These are phyloP conservation scores for Mytilinidion resinicola DNA, from an alignment of 495 filamentous ascomycete species.

Conservation along the genomic window DNA sequence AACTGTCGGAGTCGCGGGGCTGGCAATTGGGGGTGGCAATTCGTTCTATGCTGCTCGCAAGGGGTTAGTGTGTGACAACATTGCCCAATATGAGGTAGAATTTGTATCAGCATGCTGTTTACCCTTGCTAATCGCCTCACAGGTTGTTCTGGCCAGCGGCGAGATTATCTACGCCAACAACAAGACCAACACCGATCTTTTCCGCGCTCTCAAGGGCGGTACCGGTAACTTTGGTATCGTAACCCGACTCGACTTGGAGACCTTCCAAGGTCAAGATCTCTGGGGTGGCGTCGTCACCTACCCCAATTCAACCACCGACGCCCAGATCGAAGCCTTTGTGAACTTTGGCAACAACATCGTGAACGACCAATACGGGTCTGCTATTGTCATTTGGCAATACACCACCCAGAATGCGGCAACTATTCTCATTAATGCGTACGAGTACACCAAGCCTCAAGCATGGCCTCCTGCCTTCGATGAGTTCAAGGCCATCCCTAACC, in stretches of 20 bases:
- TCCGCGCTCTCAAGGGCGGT: constrained; percentile 42
- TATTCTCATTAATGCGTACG: neutral
- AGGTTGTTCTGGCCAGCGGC: constrained; percentile 52
- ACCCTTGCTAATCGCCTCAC: constrained; percentile 38
- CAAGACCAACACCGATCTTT: constrained; percentile 39
- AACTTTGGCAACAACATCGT: neutral
- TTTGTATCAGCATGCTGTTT: constrained; percentile 43
- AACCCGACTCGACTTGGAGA: constrained; percentile 19
- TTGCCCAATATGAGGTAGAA: constrained; percentile 40
- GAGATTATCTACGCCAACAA: constrained; percentile 46
- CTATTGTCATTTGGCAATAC: neutral
- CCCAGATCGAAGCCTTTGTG: neutral
- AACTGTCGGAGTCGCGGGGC: constrained; percentile 39
- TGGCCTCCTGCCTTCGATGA: no score
- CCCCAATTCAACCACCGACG: neutral
- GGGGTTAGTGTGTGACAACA: constrained; percentile 48
- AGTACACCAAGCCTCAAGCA: no score
- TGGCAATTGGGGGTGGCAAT: constrained; percentile 5
- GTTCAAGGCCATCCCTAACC: no score
- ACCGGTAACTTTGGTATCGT: constrained; percentile 45
- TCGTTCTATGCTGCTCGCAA: constrained; percentile 31
- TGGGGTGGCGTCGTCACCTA: constrained; percentile 7
- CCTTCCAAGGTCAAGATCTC: neutral
- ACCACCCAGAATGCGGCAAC: neutral
- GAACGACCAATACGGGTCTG: no score